phyloP scores from a whole-genome alignment of 2,329 filamentous ascomycete species.

The Eutypella sp. region DNA sequence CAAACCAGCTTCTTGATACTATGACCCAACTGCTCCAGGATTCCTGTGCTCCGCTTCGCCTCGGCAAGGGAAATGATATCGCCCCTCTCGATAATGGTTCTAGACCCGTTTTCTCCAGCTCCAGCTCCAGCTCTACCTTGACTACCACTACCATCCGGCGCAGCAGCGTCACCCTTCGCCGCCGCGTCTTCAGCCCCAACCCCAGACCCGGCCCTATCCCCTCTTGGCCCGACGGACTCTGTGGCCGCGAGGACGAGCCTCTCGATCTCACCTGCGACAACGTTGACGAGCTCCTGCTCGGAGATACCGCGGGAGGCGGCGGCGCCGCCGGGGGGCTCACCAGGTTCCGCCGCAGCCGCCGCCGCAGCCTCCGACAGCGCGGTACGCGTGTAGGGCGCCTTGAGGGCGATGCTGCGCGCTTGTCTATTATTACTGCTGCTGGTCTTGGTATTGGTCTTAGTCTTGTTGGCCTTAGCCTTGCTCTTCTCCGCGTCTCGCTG shows the following conservation, averaged over 20 bases:
- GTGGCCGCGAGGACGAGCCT: conserved; percentile 50
- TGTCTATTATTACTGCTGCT: conserved; percentile 26
- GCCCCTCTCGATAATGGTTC: conserved; percentile 47
- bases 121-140: background rate
- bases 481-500: no score
- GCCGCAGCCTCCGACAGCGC: conserved; percentile 40
- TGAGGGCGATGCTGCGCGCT: conserved; percentile 46
- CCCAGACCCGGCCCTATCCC: conserved; percentile 31
- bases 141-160: background rate
- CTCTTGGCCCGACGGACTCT: conserved; percentile 13
- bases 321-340: conserved; percentile 21
- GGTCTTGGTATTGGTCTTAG: no score
- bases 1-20: conserved; percentile 92
- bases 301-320: conserved; percentile 45
- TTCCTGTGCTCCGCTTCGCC: conserved; percentile 79
- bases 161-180: background rate
- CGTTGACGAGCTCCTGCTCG: conserved; percentile 52
- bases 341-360: no score
- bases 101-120: no score
- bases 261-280: conserved; percentile 73
- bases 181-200: background rate
- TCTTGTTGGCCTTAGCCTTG: no score
- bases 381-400: conserved; percentile 50
- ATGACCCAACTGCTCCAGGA: conserved; percentile 83
- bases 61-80: conserved; percentile 82